Base-by-base conservation (phyloP, 306 rosid genomes). In the Arachis hypogaea region DNA sequence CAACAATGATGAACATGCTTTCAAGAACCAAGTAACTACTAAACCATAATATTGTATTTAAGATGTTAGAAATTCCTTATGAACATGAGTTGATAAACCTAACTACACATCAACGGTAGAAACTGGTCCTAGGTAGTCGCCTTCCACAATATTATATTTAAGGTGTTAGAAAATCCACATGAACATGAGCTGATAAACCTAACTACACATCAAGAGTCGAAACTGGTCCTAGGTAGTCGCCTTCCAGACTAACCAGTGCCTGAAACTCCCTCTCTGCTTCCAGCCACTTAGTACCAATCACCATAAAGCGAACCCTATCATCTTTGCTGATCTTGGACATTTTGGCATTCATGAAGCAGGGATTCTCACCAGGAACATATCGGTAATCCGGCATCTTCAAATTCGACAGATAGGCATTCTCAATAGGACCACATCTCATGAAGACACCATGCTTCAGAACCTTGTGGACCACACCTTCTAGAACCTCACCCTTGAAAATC, bases 191-290 rank as follows among this genome's bases (percentile, higher is more conserved):
- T 2, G 44, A 41, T 7, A 4, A 30, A 40, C 5, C 14, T 4
- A 71, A 9, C 79, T 77, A 80, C 9, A 81, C 68, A 45, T 81
- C 85, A 45, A 68, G 63, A 8, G 81, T 4, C 2, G 93, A 78
- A 61, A 88, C 43, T 1, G 96, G 91, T 46, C 98, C 98, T 1
- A 94, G 85, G 83, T 89, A 85, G 78, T 94, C 89, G 5, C 92
- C 97, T 59, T 89, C 90, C 84, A 94, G 42, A 79, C 95, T 83
- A 11, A 92, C 99, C 90, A 94, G 63, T 1, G 97, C 98, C 78
- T 90, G 99, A 58, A 88, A 91, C 28, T 94, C 93, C 85, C 97
- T 83, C 16, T 92, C 90, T 3, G 95, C 97, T 59, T 94, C 96
- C 16, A 92, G 81, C 99, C 95, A 92, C 89, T 86, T 94, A 0